phyloP scores from a whole-genome alignment of 139 green algal genomes.

The Choricystis sp. region DNA sequence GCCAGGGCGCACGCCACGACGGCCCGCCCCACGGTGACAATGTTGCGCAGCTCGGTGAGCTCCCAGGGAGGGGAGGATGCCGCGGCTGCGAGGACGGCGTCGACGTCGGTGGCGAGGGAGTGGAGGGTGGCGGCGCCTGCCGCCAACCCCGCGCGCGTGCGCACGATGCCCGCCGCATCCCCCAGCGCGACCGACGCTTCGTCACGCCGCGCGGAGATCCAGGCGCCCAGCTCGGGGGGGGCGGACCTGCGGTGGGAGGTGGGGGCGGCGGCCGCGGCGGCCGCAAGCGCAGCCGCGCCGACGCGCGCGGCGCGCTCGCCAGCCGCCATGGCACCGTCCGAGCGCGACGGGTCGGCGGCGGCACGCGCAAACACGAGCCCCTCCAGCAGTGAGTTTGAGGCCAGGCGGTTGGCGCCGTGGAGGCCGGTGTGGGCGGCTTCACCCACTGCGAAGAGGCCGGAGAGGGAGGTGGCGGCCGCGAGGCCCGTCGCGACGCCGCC shows the following conservation, averaged over 20 bases:
- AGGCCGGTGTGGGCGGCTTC: conserved; percentile 86
- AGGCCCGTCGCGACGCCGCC: conserved; percentile 83
- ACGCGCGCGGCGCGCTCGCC: conserved; percentile 8
- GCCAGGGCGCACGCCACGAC: conserved; percentile 61
- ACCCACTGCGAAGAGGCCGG: conserved; percentile 81
- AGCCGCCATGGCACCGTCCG: conserved; percentile 36
- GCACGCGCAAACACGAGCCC: conserved; percentile 85
- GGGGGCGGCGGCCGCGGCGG: conserved; percentile 18
- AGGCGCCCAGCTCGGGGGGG: conserved; percentile 11
- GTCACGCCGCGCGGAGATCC: conserved; percentile 26
- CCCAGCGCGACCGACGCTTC: conserved; percentile 76
- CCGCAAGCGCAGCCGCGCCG: not conserved
- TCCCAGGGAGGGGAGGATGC: conserved; percentile 7
- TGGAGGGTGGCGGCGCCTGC: conserved; percentile 25
- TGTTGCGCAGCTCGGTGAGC: conserved; percentile 75
- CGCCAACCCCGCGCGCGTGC: conserved; percentile 41
- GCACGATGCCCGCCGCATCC: conserved; percentile 71
- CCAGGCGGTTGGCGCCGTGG: conserved; percentile 93
- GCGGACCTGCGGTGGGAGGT: conserved; percentile 28
- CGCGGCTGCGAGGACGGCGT: conserved; percentile 25
- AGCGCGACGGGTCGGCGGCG: conserved; percentile 54
- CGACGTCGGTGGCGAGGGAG: conserved; percentile 38
- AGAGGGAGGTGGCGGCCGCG: conserved; percentile 65
- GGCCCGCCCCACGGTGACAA: conserved; percentile 68
- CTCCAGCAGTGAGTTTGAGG: conserved; percentile 91